These are phyloP conservation scores for Colletotrichum sp. DNA, from an alignment of 2,329 filamentous ascomycete genomes.

Conservation along the genomic window DNA sequence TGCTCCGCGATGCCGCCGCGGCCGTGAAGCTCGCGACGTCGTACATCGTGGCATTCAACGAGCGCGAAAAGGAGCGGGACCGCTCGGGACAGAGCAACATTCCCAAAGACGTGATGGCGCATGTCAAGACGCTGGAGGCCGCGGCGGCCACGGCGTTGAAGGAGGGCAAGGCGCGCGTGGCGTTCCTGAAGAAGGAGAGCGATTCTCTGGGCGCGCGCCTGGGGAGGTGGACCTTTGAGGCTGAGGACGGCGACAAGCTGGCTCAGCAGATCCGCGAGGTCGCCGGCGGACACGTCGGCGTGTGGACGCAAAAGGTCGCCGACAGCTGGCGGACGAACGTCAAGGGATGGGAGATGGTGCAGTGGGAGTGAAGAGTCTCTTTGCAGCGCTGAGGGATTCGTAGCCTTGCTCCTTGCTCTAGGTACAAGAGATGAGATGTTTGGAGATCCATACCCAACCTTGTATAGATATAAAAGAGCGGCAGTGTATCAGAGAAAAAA, in stretches of 20 bases:
- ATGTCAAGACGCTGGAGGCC: constrained; percentile 36
- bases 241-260: constrained; percentile 3
- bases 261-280: constrained; percentile 7
- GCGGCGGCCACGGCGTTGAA: constrained; percentile 33
- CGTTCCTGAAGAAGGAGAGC: constrained; percentile 33
- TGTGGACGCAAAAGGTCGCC: constrained; percentile 23
- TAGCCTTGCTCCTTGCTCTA: background rate
- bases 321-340: constrained; percentile 27
- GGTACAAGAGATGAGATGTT: background rate
- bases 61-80: constrained; percentile 44
- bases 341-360: constrained; percentile 28
- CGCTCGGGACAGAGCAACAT: constrained; percentile 41
- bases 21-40: constrained; percentile 34
- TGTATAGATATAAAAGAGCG: background rate
- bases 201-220: constrained; percentile 29
- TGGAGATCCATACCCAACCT: background rate
- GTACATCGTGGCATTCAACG: constrained; percentile 40
- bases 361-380: constrained; percentile 23
- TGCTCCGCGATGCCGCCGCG: constrained; percentile 41
- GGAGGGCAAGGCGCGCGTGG: constrained; percentile 34
- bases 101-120: constrained; percentile 38
- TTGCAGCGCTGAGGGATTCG: background rate
- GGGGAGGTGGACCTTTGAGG: constrained; percentile 30
- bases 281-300: background rate
- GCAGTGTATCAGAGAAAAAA: background rate